These are phyloP conservation scores for Salix exigua DNA, from an alignment of 345 rosid species.

Conservation along the genomic window DNA sequence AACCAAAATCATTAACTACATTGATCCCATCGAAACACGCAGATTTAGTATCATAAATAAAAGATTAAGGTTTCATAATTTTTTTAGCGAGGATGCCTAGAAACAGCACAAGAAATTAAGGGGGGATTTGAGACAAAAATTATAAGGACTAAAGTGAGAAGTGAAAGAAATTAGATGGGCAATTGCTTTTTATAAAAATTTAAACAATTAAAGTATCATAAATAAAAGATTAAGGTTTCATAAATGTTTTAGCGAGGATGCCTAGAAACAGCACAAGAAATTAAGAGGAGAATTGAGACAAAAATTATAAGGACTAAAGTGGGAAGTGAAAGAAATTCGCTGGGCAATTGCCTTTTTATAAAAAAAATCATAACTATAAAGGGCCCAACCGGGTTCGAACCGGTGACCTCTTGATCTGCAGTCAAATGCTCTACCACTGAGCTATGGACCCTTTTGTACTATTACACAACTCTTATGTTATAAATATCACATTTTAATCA, in stretches of 20 bases:
- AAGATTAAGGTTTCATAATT: not conserved
- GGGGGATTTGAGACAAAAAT: not conserved
- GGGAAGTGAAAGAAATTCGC: not conserved
- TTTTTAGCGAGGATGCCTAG: not conserved
- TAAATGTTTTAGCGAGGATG: not conserved
- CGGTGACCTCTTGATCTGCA: slow-evolving; percentile 40
- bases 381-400: slow-evolving; percentile 40
- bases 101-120: not conserved
- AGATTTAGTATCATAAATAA: not conserved
- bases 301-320: not conserved
- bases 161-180: not conserved
- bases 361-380: not conserved
- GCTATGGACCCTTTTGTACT: slow-evolving; percentile 23
- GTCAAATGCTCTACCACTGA: slow-evolving; percentile 40
- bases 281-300: not conserved
- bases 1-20: slow-evolving; percentile 79
- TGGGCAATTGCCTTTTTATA: not conserved
- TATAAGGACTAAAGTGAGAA: not conserved
- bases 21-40: not conserved
- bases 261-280: not conserved
- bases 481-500: fast-evolving
- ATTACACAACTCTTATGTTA: fast-evolving
- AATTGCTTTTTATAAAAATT: no score
- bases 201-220: not conserved
- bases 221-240: not conserved